Evolutionary conservation across 1,139 yeast species (phyloP).

Genomic region (Kodamaea derodonti): DNA sequence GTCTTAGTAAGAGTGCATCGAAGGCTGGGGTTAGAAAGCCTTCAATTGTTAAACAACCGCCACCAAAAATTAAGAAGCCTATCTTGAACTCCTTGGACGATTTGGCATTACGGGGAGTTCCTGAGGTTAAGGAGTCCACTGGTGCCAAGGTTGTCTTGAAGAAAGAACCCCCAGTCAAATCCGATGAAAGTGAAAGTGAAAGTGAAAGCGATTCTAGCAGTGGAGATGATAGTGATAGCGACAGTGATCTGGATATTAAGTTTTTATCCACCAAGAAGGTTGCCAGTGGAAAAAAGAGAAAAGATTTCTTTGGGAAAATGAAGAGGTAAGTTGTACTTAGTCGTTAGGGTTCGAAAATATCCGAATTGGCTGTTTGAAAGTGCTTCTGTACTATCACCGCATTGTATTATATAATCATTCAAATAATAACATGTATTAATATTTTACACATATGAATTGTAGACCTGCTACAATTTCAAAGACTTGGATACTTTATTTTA

Average conservation of each 20-base stretch:
- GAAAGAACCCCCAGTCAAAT: neutral
- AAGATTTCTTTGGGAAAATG: slow-evolving; percentile 11
- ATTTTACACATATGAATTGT: no score
- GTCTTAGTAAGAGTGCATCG: slow-evolving; percentile 6
- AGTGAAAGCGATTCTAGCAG: slow-evolving; percentile 14
- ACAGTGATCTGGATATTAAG: slow-evolving; percentile 12
- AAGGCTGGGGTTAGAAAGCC: slow-evolving; percentile 3
- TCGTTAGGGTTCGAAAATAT: no score
- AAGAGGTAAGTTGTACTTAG: slow-evolving; percentile 7
- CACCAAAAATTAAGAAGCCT: slow-evolving; percentile 21
- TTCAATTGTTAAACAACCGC: neutral
- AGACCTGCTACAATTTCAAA: no score
- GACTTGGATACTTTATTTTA: no score
- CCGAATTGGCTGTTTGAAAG: no score
- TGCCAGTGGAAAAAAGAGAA: slow-evolving; percentile 8
- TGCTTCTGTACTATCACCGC: no score
- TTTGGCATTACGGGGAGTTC: slow-evolving; percentile 55
- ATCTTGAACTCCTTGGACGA: slow-evolving; percentile 53
- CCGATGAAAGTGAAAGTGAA: slow-evolving; percentile 11
- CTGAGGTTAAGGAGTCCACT: slow-evolving; percentile 50
- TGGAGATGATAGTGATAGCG: slow-evolving; percentile 10
- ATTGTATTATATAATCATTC: no score
- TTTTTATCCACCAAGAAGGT: slow-evolving; percentile 13
- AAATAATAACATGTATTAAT: no score
- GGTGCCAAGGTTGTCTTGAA: slow-evolving; percentile 2